Base-by-base conservation (phyloP, 2,329 filamentous ascomycete genomes). In the Fusarium torulosum region DNA sequence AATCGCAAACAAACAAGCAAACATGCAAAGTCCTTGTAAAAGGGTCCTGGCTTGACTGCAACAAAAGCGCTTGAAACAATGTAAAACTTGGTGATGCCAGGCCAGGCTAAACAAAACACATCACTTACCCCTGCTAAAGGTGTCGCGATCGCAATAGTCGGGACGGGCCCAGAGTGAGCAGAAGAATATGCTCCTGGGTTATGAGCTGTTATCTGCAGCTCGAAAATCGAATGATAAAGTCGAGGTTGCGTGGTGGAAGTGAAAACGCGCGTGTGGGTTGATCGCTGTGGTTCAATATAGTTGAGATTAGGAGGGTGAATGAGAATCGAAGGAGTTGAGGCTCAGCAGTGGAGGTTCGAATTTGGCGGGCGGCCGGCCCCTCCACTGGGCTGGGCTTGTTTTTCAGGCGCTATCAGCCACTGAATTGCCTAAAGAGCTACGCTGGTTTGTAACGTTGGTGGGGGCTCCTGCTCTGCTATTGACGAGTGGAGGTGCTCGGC, bases 331-430 rank as follows among this genome's bases (percentile, higher is more conserved):
- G 51, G 45, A 63, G 57, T 49, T 63, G 53, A 56, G 57, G 66
- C 62, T 69, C 57, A 58, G 50, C 47, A 53, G 66, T 54, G 57
- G 66, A 69, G 62, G 66, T 63, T 43, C 29, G 21, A 33, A 49
- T 63, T 65, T 67, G 66, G 62, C 57, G 53, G 20, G 45, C 21
- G 52, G 44, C 27, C 53, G 69, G 56, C 44, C 60, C 52, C 52
- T 59, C 53, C 35, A 42, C 33, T 38, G 54, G 50, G n/a, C n/a
- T n/a, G 35, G 35, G 35, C 35, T 37, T 37, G 35, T 17, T 37
- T 43, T 58, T 67, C 56, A 69, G 66, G 66, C 66, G 66, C 62
- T 69, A 59, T 55, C 41, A 25, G 58, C 37, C 66, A 59, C 62
- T 69, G 50, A 63, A 62, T 52, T 46, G 40, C 49, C 42, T 31